Conservation (phyloP, 192 early-diverging fungal genomes). For the Gonapodya sp. region DNA sequence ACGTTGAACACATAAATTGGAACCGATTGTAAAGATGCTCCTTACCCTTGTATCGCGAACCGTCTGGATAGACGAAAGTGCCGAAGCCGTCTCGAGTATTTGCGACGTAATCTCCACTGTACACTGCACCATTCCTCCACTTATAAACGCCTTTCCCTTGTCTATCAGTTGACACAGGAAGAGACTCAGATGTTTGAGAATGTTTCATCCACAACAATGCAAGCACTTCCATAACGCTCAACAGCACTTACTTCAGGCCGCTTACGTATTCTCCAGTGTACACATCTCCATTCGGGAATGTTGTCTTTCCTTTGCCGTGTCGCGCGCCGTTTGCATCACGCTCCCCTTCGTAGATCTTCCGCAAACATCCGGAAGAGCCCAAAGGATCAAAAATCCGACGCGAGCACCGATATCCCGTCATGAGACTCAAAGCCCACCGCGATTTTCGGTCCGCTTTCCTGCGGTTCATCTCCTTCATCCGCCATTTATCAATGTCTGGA, state of each 20-base stretch:
- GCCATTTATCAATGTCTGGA: neutral
- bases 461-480: neutral
- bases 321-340: slow-evolving; percentile 35
- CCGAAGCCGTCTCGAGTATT: slow-evolving; percentile 34
- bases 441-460: neutral
- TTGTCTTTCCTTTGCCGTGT: slow-evolving; percentile 46
- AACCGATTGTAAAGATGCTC: neutral
- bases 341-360: slow-evolving; percentile 51
- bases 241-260: slow-evolving; percentile 20
- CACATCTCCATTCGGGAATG: slow-evolving; percentile 46
- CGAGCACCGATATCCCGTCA: no score
- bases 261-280: slow-evolving; percentile 35
- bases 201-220: no score
- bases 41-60: slow-evolving; percentile 39
- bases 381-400: no score
- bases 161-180: slow-evolving; percentile 14
- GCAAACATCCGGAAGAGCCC: no score
- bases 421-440: no score
- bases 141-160: slow-evolving; percentile 37
- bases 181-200: no score
- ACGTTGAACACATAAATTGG: neutral
- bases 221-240: no score
- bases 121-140: slow-evolving; percentile 39
- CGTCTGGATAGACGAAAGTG: slow-evolving; percentile 46
- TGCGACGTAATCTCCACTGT: slow-evolving; percentile 40